Evolutionary conservation across 148 eudicot genomes (phyloP), one percentile per base, ranked within the genome.

Genomic region (Rhododendron ovatum): DNA sequence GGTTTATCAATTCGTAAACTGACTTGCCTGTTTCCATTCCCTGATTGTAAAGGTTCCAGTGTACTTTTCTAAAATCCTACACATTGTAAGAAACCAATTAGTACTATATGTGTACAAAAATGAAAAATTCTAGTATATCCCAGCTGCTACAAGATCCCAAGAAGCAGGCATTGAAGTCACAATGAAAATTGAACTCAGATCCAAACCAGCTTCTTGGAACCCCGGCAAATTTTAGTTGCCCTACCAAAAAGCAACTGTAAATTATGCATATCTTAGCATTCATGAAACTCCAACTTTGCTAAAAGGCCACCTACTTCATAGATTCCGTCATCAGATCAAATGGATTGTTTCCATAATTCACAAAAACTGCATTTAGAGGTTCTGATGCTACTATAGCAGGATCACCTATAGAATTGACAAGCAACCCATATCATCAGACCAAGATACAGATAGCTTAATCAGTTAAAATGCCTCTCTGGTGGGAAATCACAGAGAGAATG

Each of bases 321-420:
- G 91, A 91, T 81, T 88, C 89, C 84, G 71, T 78, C 61, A 91
- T 88, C 43, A 91, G 90, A 53, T 89, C 88, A 86, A 82, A 91
- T 73, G 92, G 92, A 73, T 88, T 86, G 78, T 88, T 78, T 57
- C 91, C 92, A n/a, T 80, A 88, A 83, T 88, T 89, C 28, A 91
- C 81, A 83, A 91, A 91, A 45, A 91, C 89, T 33, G 87, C 93
- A 41, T 90, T 90, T 13, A 69, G 87, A 87, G 80, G 82, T 86
- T 88, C 90, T 11, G 87, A 84, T 71, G 87, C 88, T 2, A 73
- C 87, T 51, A 87, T 83, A 67, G 87, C 80, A 7, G 90, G 87
- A 51, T 90, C 92, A 41, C 92, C 92, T 90, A 47, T 24, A 78
- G 51, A 83, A 76, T 84, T 45, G 26, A 67, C 15, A 61, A 75